phyloP scores from a whole-genome alignment of 352 stramenopile species.

The Globisporangium alternatum region DNA sequence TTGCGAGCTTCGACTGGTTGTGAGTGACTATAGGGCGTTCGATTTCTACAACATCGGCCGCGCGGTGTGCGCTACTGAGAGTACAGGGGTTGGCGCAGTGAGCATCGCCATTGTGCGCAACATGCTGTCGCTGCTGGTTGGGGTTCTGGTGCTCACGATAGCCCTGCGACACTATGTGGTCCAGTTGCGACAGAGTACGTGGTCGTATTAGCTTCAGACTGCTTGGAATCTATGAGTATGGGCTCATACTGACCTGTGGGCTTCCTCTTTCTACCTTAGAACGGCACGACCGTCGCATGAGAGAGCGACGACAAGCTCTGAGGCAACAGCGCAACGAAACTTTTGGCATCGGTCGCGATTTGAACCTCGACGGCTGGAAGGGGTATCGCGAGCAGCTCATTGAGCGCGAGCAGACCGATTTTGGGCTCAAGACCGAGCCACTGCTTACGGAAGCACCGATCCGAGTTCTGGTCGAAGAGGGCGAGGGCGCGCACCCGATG shows the following conservation, averaged over 20 bases:
- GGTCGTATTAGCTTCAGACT: neutral
- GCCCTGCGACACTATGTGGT: neutral
- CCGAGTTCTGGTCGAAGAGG: neutral
- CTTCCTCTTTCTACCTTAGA: neutral
- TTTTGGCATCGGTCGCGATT: constrained; percentile 16
- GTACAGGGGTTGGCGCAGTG: neutral
- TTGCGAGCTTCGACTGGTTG: constrained; percentile 20
- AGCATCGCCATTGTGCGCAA: neutral
- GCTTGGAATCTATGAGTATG: too few relatives aligned
- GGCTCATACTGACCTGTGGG: too few relatives aligned
- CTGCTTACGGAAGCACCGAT: neutral
- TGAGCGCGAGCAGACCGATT: constrained; percentile 24
- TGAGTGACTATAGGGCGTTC: neutral
- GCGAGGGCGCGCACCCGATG: neutral
- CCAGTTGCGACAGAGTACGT: constrained; percentile 6
- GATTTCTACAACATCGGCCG: neutral
- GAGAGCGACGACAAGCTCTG: constrained; percentile 8
- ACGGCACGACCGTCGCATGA: neutral
- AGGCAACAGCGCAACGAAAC: constrained; percentile 18
- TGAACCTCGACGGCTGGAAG: constrained; percentile 44
- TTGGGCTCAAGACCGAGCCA: neutral
- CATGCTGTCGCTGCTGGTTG: too few relatives aligned
- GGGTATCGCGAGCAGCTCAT: constrained; percentile 51
- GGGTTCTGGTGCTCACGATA: neutral
- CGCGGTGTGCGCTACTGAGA: neutral